Conservation (phyloP, 352 stramenopile species). For the Pythium sukuiense region DNA sequence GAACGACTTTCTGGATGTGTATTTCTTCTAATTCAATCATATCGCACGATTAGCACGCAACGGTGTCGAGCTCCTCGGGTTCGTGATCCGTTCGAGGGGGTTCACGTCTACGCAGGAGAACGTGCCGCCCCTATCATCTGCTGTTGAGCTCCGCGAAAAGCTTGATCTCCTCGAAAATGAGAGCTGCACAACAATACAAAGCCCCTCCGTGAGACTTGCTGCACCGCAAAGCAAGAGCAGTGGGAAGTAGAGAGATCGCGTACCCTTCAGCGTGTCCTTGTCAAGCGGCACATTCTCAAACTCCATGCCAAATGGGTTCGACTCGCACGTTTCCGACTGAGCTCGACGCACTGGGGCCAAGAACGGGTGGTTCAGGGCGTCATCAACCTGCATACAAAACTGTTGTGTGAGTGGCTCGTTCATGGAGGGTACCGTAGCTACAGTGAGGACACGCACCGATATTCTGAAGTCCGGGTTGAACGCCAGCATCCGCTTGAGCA, state of each 20-base stretch:
- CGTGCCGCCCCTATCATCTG: constrained; percentile 42
- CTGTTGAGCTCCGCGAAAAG: constrained; percentile 67
- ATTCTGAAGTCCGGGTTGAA: constrained; percentile 81
- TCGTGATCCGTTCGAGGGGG: not conserved
- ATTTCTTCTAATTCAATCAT: constrained; percentile 7
- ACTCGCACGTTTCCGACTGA: constrained; percentile 73
- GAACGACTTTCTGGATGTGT: not conserved
- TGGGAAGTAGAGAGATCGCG: constrained; percentile 6
- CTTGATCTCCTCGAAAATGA: constrained; percentile 89
- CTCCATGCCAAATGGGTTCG: constrained; percentile 85
- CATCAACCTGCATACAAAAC: constrained; percentile 56
- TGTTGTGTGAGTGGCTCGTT: not conserved
- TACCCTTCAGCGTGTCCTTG: constrained; percentile 87
- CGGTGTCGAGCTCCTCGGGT: not conserved
- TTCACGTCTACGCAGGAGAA: not conserved
- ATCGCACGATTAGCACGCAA: not conserved
- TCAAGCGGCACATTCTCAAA: constrained; percentile 87
- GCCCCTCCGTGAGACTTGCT: not conserved
- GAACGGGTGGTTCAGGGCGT: constrained; percentile 83
- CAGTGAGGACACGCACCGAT: constrained; percentile 45
- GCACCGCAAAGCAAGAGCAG: not conserved
- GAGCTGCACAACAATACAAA: constrained; percentile 35
- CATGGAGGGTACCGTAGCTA: not conserved
- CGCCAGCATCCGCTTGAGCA: constrained; percentile 85
- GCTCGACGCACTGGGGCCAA: constrained; percentile 70